Evolutionary conservation across 116 monocot species (phyloP), one percentile per base, ranked within the genome.

Genomic region (Zostera marina): DNA sequence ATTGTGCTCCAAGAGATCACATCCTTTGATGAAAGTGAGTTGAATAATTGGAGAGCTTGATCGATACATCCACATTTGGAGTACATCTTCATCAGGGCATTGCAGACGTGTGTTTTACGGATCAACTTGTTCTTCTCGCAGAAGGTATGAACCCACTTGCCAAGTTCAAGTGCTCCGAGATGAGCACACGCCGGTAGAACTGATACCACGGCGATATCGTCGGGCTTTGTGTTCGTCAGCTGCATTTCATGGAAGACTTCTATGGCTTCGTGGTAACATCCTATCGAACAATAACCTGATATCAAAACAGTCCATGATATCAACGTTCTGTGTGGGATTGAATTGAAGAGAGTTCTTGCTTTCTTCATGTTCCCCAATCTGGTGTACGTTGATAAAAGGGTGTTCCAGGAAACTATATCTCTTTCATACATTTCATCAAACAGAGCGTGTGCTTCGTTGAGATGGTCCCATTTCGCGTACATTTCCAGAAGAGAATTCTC

Each of bases 1-100:
- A 78, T 79, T 3, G 84, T 68, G 65, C 76, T 90, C 84, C 79
- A 90, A 9, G 81, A 66, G 42, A 90, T 73, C 8, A 84, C 84
- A 44, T 90, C 81, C 57, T 66, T 73, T 0, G 65, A 44, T 8
- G 11, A 13, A 69, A 72, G 79, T 8, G 55, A 42, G 14, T 70
- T 44, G 61, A 90, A 90, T 43, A 84, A 2, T 43, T 70, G 70
- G 3, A 26, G 41, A 0, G 90, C 84, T 16, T 74, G 55, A 0
- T 65, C 61, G 11, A 90, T 64, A 60, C 76, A 65, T 10, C 90
- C 90, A 15, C 78, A 90, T 47, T 76, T 84, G 13, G 84, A 66
- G 44, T 90, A 78, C 84, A 90, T 81, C 46, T 90, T 81, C 22
- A 81, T 72, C 9, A 90, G 64, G 1, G 90, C 84, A 61, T 81